Base-by-base conservation (phyloP, 228 moss, liverwort and hornwort genomes). In the Sphagnum magellanicum region DNA sequence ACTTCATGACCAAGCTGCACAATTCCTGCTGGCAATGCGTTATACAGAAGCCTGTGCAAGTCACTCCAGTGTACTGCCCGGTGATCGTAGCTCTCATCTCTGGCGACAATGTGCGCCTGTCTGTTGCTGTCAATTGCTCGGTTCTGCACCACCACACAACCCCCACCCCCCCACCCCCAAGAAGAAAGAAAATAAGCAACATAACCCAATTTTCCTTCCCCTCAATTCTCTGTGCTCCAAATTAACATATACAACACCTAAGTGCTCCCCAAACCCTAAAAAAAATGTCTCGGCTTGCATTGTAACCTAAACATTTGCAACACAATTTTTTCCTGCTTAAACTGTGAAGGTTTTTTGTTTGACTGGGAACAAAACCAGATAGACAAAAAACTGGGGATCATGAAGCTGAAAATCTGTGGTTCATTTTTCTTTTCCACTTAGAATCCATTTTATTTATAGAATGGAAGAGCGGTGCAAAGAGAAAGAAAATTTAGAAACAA, bases 61-160 rank as follows among this genome's bases (percentile, higher is more conserved):
- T 92, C 91, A 70, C 81, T 88, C 95, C 95, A 96, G 67, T 88
- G 92, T 64, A 80, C 78, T 51, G 96, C 91, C 66, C 92, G 84
- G 63, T 96, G 91, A 61, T 85, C 46, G 78, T 70, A 87, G n/a
- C 68, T 57, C 7, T 88, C 84, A 68, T 92, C 92, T 70, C 78
- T 84, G 61, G 70, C 65, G 51, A 91, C 76, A 51, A 75, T 48
- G 4, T 59, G 59, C 10, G 63, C 79, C 49, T 69, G 67, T 63
- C 70, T 74, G 52, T 71, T 73, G 46, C 74, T 74, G 65, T 87
- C 81, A 49, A 92, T 74, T 11, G 76, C 89, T 65, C 89, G 79
- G 64, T 81, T 89, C 96, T 96, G 87, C 83, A 73, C 68, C 5
- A 65, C 17, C 50, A 85, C 83, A 73, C 68, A 4, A 65, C 17